Percentiles rank a stretch among this genome's conserved stretches.
These are phyloP conservation scores for Actinomortierella wolfii DNA, from an alignment of 371 early-diverging fungal species.

Conservation along the genomic window DNA sequence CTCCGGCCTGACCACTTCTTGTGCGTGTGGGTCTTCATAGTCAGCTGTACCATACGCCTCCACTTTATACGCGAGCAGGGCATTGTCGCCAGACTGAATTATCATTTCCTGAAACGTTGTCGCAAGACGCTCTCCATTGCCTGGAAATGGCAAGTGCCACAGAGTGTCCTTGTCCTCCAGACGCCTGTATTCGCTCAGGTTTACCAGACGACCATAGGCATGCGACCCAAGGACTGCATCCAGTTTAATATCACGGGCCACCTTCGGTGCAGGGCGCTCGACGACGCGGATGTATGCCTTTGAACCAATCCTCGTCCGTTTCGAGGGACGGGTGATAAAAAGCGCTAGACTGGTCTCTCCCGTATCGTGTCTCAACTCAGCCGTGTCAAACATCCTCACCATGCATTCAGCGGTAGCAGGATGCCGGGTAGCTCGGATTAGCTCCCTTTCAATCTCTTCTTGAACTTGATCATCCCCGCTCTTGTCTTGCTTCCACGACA, in stretches of 20 bases:
- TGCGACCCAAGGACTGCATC: conserved; percentile 8
- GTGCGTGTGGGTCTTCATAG: conserved; percentile 10
- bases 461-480: not conserved
- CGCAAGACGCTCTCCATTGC: conserved; percentile 11
- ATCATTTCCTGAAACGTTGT: conserved; percentile 6
- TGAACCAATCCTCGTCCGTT: not conserved
- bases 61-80: conserved; percentile 6
- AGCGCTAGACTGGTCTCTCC: not conserved
- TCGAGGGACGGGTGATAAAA: not conserved
- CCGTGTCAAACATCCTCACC: conserved; percentile 3
- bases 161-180: conserved; percentile 9
- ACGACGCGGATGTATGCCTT: not conserved
- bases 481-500: conserved; percentile 3
- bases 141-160: conserved; percentile 8
- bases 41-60: conserved; percentile 9
- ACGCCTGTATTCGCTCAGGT: conserved; percentile 5
- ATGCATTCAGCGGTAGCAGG: not conserved
- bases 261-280: not conserved
- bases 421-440: conserved; percentile 1
- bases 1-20: conserved; percentile 8
- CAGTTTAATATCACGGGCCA: not conserved
- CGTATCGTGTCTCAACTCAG: not conserved
- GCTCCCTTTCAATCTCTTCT: conserved; percentile 2
- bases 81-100: conserved; percentile 4
- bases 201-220: conserved; percentile 8